Evolutionary conservation across 495 filamentous ascomycete species (phyloP).

Genomic region (Neurospora sublineolata): DNA sequence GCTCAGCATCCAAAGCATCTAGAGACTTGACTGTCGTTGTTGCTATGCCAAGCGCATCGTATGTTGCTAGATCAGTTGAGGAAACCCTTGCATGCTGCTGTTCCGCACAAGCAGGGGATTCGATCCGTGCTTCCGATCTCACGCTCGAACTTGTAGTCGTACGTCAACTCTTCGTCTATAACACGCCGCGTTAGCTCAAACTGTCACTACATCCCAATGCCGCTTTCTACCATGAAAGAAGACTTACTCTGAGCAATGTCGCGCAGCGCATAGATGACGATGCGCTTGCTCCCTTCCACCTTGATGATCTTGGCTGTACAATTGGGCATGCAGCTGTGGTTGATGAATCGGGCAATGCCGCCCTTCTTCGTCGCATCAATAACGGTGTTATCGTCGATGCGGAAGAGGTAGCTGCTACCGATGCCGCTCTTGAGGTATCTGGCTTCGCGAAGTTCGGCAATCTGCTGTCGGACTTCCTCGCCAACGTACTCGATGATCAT

Average conservation of each 20-base stretch:
- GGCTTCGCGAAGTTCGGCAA: conserved; percentile 86
- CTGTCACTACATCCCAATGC: not conserved
- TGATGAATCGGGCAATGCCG: conserved; percentile 97
- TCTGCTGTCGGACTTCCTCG: conserved; percentile 90
- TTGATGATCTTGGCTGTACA: conserved; percentile 99
- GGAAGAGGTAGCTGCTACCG: conserved; percentile 93
- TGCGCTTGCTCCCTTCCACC: conserved; percentile 96
- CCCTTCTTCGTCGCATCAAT: conserved; percentile 98
- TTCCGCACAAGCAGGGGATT: conserved; percentile 93
- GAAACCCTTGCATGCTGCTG: conserved; percentile 93
- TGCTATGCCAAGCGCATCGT: not conserved
- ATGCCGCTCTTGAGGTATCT: conserved; percentile 93
- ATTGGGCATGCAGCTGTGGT: conserved; percentile 95
- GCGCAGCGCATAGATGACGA: conserved; percentile 94
- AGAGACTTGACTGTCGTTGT: not conserved
- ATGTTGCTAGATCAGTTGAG: conserved; percentile 57
- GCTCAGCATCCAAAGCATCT: not conserved
- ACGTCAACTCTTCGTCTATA: conserved; percentile 93
- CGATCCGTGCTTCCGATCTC: conserved; percentile 90
- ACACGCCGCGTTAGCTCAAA: conserved; percentile 32
- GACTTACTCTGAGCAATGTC: conserved; percentile 89
- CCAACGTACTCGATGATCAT: conserved; percentile 99
- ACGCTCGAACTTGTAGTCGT: conserved; percentile 99
- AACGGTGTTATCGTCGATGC: conserved; percentile 94
- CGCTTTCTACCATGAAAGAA: not conserved